phyloP scores from a whole-genome alignment of 2,329 filamentous ascomycete species.

The Ophiocordyceps camponoti-floridani region DNA sequence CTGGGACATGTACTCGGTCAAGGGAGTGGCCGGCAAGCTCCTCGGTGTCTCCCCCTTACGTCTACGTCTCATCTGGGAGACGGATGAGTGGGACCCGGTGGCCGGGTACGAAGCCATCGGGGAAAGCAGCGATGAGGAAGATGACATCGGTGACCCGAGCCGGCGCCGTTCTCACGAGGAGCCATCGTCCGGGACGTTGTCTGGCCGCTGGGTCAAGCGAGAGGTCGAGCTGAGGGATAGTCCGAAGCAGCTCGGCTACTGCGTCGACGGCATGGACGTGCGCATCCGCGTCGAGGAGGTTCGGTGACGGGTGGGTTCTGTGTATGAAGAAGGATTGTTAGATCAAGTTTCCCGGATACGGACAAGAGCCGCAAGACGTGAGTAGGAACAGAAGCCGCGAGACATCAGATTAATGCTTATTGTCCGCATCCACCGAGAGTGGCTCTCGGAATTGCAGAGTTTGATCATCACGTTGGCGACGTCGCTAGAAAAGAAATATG shows the following conservation, averaged over 20 bases:
- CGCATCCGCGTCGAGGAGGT: slow-evolving; percentile 47
- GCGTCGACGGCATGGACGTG: slow-evolving; percentile 57
- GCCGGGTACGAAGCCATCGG: slow-evolving; percentile 41
- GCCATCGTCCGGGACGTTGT: slow-evolving; percentile 1
- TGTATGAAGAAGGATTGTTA: not conserved
- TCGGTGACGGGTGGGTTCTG: not conserved
- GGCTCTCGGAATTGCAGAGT: slow-evolving; percentile 1
- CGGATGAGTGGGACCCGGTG: slow-evolving; percentile 75
- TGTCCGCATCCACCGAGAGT: not conserved
- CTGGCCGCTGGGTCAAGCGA: slow-evolving; percentile 51
- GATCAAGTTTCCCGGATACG: no score
- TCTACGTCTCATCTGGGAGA: slow-evolving; percentile 66
- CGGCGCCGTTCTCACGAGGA: slow-evolving; percentile 3
- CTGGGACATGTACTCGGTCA: slow-evolving; percentile 65
- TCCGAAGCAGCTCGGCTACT: slow-evolving; percentile 67
- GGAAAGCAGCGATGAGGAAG: slow-evolving; percentile 33
- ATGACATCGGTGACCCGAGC: slow-evolving; percentile 15
- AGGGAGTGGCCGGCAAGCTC: slow-evolving; percentile 57
- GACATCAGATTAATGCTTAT: not conserved
- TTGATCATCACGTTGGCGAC: not conserved
- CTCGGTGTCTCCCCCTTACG: slow-evolving; percentile 46
- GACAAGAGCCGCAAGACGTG: no score
- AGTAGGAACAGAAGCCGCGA: no score
- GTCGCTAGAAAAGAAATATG: not conserved
- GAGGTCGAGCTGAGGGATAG: slow-evolving; percentile 68